Percentiles rank a stretch among this genome's conserved stretches.
Conservation (phyloP, 805 yeast genomes). For the Wickerhamomyces queroliae region DNA sequence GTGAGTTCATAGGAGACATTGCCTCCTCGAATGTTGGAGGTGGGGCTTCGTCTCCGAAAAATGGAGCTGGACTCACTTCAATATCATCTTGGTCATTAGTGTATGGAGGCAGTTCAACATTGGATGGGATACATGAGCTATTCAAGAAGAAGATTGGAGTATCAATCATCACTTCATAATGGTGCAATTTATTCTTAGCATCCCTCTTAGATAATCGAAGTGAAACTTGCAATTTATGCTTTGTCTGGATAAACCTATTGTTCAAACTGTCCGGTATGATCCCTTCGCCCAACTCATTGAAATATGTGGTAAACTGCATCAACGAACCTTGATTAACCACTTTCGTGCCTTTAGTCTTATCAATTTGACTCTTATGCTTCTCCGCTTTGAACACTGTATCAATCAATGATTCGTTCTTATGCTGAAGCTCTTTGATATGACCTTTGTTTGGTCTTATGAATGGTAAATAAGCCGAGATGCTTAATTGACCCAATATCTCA, state of each 20-base stretch:
- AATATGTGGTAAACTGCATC: conserved; percentile 7
- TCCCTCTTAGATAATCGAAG: conserved; percentile 63
- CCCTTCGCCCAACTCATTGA: conserved; percentile 14
- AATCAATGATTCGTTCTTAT: neutral
- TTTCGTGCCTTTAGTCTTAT: conserved; percentile 7
- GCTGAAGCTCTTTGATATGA: neutral
- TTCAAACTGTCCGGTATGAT: conserved; percentile 49
- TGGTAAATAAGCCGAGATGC: conserved; percentile 11
- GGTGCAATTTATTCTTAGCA: conserved; percentile 49
- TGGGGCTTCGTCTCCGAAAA: conserved; percentile 16
- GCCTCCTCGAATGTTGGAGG: conserved; percentile 69
- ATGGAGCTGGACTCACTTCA: neutral
- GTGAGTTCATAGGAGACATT: conserved; percentile 36
- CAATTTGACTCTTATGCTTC: conserved; percentile 6
- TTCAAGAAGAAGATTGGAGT: conserved; percentile 62
- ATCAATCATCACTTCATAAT: conserved; percentile 76
- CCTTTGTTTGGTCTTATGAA: conserved; percentile 10
- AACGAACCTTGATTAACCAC: conserved; percentile 8
- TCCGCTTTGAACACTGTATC: conserved; percentile 1
- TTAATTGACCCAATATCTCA: conserved; percentile 16
- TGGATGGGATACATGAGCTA: conserved; percentile 31
- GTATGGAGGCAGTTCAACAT: conserved; percentile 33
- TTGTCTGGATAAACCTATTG: conserved; percentile 54
- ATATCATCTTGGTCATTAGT: neutral
- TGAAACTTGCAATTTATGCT: conserved; percentile 66